These are phyloP conservation scores for Melastoma malabathricum DNA, from an alignment of 345 rosid species.

Conservation along the genomic window DNA sequence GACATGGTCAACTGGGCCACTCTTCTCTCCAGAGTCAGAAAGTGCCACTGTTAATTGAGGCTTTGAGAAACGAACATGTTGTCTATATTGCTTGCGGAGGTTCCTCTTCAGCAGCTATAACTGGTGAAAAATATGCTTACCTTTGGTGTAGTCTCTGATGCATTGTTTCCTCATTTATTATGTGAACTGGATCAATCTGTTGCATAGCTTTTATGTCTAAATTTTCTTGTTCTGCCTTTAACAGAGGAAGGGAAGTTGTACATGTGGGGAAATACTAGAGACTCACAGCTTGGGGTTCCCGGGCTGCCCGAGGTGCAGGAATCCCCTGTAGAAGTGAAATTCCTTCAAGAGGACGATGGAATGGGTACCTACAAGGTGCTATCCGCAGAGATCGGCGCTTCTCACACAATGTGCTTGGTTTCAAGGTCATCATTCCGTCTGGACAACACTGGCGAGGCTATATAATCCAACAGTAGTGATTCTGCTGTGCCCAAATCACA, in stretches of 20 bases:
- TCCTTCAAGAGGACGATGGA: conserved; percentile 59
- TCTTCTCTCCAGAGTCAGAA: conserved; percentile 41
- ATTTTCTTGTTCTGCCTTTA: background rate
- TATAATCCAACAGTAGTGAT: too few relatives aligned
- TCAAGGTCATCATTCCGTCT: conserved; percentile 22
- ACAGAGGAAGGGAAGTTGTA: conserved; percentile 68
- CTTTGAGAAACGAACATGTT: conserved; percentile 46
- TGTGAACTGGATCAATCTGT: too few relatives aligned
- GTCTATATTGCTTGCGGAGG: conserved; percentile 67
- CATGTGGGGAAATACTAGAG: conserved; percentile 96
- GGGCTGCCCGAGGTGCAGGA: conserved; percentile 65
- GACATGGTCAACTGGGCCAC: conserved; percentile 82
- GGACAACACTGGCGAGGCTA: too few relatives aligned
- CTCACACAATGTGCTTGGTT: conserved; percentile 75
- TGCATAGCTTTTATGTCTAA: background rate
- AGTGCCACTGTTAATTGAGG: conserved; percentile 43
- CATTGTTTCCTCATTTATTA: too few relatives aligned
- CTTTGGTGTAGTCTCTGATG: background rate
- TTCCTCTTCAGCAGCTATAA: conserved; percentile 79
- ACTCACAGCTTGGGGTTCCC: conserved; percentile 78
- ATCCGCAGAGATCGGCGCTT: conserved; percentile 70
- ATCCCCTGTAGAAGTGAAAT: conserved; percentile 55
- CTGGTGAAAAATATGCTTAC: conserved; percentile 29
- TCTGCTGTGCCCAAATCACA: too few relatives aligned
- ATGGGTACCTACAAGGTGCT: conserved; percentile 43